Evolutionary conservation across 192 early-diverging fungal species (phyloP), one percentile per base, ranked within the genome.

Genomic region (Coemansia sp.): DNA sequence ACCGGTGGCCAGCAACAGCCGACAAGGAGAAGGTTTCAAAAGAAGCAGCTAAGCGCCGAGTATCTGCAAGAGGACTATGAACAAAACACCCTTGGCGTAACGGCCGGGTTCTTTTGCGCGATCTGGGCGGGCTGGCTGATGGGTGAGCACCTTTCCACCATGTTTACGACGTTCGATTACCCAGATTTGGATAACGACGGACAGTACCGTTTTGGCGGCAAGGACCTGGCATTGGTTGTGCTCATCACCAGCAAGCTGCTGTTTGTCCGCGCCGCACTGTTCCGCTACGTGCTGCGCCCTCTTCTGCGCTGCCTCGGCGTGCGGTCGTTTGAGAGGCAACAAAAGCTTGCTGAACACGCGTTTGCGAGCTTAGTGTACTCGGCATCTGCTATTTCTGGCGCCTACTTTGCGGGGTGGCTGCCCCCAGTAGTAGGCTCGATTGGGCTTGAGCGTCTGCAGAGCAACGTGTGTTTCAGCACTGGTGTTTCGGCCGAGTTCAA

Each of bases 71-170:
- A 62, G 12, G 38, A 68, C 48, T 62, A 72, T 50, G 75, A 78
- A 48, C 58, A 72, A 22, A 72, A 62, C 44, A 38, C 65, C 32
- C 36, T 68, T 42, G 75, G 68, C 34, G 26, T 42, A 6, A 56
- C 75, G 1, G 75, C 69, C 5, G 75, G 75, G 34, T 61, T 72
- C 50, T 68, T 78, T 18, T 71, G 75, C 41, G 75, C 75, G 6
- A 52, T 70, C 21, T 72, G 68, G 69, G 75, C 69, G 0, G 69
- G 43, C 21, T 17, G 54, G 18, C 50, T 78, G 34, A 35, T 78
- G 53, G 66, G 70, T 37, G 70, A 78, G 55, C 53, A 8, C 9
- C 4, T 74, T 3, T 64, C 66, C 8, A 27, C 50, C 26, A 42
- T 48, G 17, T 62, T 71, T 22, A 68, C 61, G 14, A 48, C 55